A percentile compares a stretch with the other conserved stretches of the same genome.
phyloP scores from a whole-genome alignment of 164 flowering plant species.

The Euptelea pleiosperma region DNA sequence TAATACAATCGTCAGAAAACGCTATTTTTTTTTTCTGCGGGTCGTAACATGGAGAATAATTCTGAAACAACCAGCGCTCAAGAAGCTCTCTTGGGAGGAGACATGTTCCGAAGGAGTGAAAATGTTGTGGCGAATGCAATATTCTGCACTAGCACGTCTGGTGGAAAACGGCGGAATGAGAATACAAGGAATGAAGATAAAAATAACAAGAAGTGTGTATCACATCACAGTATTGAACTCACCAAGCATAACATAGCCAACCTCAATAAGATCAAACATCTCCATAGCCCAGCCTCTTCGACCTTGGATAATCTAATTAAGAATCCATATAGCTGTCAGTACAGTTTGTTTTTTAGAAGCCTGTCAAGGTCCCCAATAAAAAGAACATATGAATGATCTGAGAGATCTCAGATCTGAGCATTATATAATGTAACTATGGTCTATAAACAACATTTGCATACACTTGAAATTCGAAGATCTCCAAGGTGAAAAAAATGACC shows the following conservation, averaged over 20 bases:
- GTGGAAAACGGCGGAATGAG: not conserved
- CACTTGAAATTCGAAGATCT: too few species aligned
- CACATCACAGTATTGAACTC: slow-evolving; percentile 12
- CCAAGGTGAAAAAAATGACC: too few species aligned
- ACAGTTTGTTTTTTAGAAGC: too few species aligned
- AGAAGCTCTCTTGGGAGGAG: slow-evolving; percentile 55
- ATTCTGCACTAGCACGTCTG: slow-evolving; percentile 40
- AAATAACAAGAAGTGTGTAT: not conserved
- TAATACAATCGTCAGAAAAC: not conserved
- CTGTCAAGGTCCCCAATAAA: not conserved
- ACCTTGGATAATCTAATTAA: slow-evolving; percentile 30
- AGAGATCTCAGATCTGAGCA: too few species aligned
- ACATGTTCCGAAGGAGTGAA: slow-evolving; percentile 49
- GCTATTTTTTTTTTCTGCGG: not conserved
- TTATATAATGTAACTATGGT: too few species aligned
- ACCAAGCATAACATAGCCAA: slow-evolving; percentile 32
- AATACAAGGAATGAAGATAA: not conserved
- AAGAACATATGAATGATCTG: too few species aligned
- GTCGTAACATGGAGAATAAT: not conserved
- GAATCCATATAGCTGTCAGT: not conserved
- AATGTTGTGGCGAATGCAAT: slow-evolving; percentile 28
- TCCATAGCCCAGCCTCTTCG: slow-evolving; percentile 24
- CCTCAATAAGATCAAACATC: slow-evolving; percentile 37
- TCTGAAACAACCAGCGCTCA: slow-evolving; percentile 12
- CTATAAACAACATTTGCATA: too few species aligned